Percentiles rank a stretch among this genome's conserved stretches.
phyloP scores from a whole-genome alignment of 306 rosid genomes.

The Mimosa bimucronata region DNA sequence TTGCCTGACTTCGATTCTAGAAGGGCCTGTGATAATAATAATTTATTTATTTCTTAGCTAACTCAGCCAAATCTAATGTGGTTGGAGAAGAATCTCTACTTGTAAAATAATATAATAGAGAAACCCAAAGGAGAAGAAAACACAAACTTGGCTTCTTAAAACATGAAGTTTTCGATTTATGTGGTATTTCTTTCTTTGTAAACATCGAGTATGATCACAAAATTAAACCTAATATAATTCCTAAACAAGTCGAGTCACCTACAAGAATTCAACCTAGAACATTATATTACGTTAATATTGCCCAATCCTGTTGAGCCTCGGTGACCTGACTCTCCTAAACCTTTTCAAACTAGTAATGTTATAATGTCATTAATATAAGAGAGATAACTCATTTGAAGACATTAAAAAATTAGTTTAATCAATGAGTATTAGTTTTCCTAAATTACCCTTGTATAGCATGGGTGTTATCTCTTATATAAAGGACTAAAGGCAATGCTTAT shows the following conservation, averaged over 20 bases:
- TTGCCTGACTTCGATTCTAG: slow-evolving; percentile 1
- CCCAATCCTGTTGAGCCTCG: no score
- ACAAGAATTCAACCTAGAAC: background rate
- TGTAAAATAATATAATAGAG: background rate
- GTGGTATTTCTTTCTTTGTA: background rate
- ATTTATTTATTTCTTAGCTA: background rate
- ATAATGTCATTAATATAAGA: no score
- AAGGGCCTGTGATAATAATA: background rate
- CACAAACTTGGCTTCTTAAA: background rate
- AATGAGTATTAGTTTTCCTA: no score
- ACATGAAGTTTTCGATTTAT: background rate
- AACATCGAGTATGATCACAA: background rate
- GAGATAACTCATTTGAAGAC: no score
- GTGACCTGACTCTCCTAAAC: no score
- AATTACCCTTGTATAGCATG: no score
- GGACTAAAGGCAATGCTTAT: no score
- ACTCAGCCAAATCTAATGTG: background rate
- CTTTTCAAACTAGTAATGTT: no score
- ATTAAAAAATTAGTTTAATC: no score
- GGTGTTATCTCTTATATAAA: no score
- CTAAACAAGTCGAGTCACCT: background rate
- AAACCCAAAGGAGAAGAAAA: background rate
- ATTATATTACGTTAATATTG: background rate
- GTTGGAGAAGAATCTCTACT: background rate
- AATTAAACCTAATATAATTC: background rate